A percentile compares a stretch with the other conserved stretches of the same genome.
phyloP scores from a whole-genome alignment of 2,329 filamentous ascomycete genomes.

The Grosmannia clavigera region DNA sequence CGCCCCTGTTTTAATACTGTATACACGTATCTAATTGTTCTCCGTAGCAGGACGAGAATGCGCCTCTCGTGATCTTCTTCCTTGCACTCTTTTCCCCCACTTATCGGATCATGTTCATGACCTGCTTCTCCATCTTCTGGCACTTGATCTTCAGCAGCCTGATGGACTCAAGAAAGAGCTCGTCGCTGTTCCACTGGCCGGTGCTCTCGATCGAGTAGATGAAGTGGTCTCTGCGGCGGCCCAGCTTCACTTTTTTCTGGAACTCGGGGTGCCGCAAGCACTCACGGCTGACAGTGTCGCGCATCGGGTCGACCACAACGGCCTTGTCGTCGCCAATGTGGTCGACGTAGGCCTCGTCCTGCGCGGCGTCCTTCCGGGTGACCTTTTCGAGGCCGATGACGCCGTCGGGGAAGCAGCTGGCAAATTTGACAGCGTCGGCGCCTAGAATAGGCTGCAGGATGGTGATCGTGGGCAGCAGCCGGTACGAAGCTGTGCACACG shows the following conservation, averaged over 20 bases:
- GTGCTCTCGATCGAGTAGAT: constrained; percentile 94
- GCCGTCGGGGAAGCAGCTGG: constrained; percentile 74
- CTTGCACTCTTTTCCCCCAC: constrained; percentile 3
- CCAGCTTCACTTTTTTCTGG: constrained; percentile 87
- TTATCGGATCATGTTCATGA: constrained; percentile 49
- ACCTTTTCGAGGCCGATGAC: constrained; percentile 73
- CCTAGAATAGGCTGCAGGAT: constrained; percentile 79
- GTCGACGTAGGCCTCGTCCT: constrained; percentile 56
- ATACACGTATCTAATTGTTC: neutral
- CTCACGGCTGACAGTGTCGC: constrained; percentile 90
- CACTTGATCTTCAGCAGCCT: constrained; percentile 80
- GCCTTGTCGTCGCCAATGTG: constrained; percentile 74
- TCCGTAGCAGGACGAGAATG: neutral
- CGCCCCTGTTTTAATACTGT: neutral
- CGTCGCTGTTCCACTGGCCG: constrained; percentile 88
- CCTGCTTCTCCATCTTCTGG: constrained; percentile 55
- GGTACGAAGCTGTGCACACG: constrained; percentile 87
- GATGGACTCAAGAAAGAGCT: constrained; percentile 83
- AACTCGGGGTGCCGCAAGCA: constrained; percentile 87
- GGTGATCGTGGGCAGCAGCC: constrained; percentile 75
- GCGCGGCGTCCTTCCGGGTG: constrained; percentile 50
- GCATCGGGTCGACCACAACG: constrained; percentile 77
- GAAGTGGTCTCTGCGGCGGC: constrained; percentile 85
- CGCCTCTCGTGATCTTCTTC: neutral
- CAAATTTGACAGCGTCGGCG: constrained; percentile 77